A percentile compares a stretch with the other conserved stretches of the same genome.
Evolutionary conservation across 805 yeast species (phyloP).

Genomic region (Wickerhamiella domercqiae): DNA sequence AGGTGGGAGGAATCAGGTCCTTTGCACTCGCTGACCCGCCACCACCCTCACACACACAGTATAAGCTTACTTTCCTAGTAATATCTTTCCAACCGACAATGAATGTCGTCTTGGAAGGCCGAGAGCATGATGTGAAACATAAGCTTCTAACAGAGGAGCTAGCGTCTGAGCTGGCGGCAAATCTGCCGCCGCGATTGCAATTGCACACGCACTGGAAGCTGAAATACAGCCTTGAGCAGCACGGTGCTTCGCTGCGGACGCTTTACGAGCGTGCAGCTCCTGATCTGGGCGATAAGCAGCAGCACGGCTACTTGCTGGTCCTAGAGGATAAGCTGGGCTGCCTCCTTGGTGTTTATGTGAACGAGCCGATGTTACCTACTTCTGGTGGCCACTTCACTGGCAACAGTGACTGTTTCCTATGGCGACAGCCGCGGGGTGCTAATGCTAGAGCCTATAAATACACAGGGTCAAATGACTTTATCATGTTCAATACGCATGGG

Average conservation of each 20-base stretch:
- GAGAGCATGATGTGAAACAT: conserved; percentile 25
- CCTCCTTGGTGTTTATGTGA: conserved; percentile 60
- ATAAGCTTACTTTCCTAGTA: too few relatives aligned
- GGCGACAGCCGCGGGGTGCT: conserved; percentile 48
- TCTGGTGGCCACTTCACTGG: conserved; percentile 60
- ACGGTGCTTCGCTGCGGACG: conserved; percentile 77
- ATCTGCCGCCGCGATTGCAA: conserved; percentile 68
- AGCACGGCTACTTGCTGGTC: conserved; percentile 55
- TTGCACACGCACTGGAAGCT: conserved; percentile 64
- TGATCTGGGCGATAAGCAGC: conserved; percentile 24
- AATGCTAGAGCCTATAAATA: conserved; percentile 64
- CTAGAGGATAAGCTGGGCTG: conserved; percentile 49
- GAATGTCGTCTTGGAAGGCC: too few relatives aligned
- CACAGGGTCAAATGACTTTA: conserved; percentile 77
- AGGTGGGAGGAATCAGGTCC: too few relatives aligned
- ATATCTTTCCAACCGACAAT: too few relatives aligned
- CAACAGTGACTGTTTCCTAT: conserved; percentile 87
- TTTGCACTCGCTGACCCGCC: too few relatives aligned
- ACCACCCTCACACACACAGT: too few relatives aligned
- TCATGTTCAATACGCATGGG: conserved; percentile 63
- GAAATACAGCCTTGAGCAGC: conserved; percentile 74
- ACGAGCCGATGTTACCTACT: conserved; percentile 57
- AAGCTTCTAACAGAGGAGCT: conserved; percentile 43
- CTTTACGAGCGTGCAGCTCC: conserved; percentile 46
- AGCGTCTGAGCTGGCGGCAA: conserved; percentile 57